phyloP scores from a whole-genome alignment of 257 asterid genomes.

The Solanum dulcamara region DNA sequence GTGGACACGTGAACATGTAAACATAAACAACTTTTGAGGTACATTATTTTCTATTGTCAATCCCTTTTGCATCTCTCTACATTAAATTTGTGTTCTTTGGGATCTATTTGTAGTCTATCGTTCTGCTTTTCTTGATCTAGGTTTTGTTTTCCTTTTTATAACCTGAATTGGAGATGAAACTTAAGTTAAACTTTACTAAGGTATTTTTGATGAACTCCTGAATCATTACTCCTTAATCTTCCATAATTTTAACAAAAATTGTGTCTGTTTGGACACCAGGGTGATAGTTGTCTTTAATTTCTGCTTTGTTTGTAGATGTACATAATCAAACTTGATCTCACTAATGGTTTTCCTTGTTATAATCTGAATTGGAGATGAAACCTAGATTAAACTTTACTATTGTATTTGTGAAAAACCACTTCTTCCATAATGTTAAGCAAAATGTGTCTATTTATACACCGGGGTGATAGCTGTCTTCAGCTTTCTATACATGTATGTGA shows the following conservation, averaged over 20 bases:
- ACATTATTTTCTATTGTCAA: not conserved
- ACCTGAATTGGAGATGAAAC: not conserved
- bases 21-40: not conserved
- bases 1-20: conserved; percentile 4
- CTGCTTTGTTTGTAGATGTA: no score
- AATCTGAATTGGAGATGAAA: no score
- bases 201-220: not conserved
- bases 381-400: no score
- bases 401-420: no score
- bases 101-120: not conserved
- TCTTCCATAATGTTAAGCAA: no score
- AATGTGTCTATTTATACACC: not conserved
- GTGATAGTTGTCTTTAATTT: no score
- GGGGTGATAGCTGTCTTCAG: not conserved
- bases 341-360: no score
- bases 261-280: no score
- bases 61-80: not conserved
- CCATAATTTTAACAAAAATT: not conserved
- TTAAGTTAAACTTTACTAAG: not conserved
- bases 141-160: not conserved
- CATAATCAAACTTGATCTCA: no score
- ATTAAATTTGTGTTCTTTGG: not conserved
- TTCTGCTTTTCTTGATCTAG: not conserved
- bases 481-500: not conserved
- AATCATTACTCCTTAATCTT: not conserved